phyloP scores from a whole-genome alignment of 176 grass and related monocot genomes.

The Cymbopogon citratus region DNA sequence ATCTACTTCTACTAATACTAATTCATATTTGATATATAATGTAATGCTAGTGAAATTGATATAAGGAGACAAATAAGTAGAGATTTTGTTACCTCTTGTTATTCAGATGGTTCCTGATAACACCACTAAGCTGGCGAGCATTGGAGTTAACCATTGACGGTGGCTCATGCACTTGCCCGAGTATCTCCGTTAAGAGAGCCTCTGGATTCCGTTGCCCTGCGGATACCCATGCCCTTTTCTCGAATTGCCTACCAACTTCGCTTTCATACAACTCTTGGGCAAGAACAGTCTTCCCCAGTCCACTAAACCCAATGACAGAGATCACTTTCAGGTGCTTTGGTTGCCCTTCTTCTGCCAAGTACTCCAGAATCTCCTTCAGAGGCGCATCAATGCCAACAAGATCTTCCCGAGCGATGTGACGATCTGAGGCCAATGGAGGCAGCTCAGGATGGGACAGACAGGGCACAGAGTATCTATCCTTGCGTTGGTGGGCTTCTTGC shows the following conservation, averaged over 20 bases:
- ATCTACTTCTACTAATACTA: no score
- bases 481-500: neutral
- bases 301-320: neutral
- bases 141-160: neutral
- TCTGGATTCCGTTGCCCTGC: neutral
- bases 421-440: neutral
- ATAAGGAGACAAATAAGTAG: no score
- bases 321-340: neutral
- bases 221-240: neutral
- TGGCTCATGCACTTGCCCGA: neutral
- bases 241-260: neutral
- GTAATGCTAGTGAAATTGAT: no score
- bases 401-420: neutral
- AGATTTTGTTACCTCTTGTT: no score
- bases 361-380: neutral
- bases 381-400: neutral
- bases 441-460: neutral
- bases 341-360: neutral
- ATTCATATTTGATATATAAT: no score
- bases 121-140: neutral
- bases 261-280: neutral
- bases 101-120: no score
- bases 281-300: neutral
- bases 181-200: neutral
- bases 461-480: neutral